Evolutionary conservation across 148 eudicot species (phyloP).

Genomic region (Silene uniflora): DNA sequence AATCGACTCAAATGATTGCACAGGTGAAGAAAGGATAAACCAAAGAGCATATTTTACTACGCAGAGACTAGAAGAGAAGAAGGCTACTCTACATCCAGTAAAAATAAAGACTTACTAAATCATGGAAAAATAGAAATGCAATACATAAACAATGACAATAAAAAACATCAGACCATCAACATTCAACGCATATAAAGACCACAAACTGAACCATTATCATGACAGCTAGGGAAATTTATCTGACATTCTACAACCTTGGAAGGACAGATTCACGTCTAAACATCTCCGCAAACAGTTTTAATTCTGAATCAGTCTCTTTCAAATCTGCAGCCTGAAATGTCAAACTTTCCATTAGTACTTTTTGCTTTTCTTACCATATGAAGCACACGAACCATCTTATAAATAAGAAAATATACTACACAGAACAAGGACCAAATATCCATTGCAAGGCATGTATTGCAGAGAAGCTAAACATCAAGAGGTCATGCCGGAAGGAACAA

Average conservation of each 20-base stretch:
- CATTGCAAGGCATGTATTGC: background rate
- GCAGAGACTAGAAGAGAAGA: background rate
- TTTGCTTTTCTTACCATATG: background rate
- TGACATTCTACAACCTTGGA: constrained; percentile 52
- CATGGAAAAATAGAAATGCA: background rate
- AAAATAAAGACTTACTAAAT: background rate
- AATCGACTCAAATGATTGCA: too few relatives aligned
- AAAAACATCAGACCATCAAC: background rate
- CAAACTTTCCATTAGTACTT: background rate
- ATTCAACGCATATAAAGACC: constrained; percentile 4
- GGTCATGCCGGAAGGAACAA: background rate
- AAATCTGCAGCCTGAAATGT: constrained; percentile 61
- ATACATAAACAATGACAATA: background rate
- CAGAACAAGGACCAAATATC: background rate
- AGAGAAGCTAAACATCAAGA: background rate
- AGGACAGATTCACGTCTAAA: constrained; percentile 57
- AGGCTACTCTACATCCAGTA: background rate
- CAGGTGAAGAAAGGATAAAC: too few relatives aligned
- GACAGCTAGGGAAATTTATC: background rate
- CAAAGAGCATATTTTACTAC: background rate
- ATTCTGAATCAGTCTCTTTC: constrained; percentile 51
- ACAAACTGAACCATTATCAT: background rate
- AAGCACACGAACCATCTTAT: background rate
- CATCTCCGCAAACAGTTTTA: constrained; percentile 74
- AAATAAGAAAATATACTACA: background rate